Conservation (phyloP, 768 basidiomycete genomes). For the Phaeotremella skinneri region DNA sequence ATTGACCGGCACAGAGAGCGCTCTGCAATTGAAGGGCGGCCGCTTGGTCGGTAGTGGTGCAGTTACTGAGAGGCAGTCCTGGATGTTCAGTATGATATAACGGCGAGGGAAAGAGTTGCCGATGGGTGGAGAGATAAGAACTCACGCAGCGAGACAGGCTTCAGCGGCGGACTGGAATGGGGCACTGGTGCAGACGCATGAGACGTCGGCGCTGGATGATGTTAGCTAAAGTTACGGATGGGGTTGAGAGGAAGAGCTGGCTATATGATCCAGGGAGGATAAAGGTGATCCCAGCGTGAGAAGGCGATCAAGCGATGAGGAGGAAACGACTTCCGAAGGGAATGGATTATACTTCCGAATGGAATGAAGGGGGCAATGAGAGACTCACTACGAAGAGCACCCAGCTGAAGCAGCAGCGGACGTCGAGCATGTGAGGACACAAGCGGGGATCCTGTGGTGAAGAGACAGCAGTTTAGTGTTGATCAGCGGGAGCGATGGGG, state of each 20-base stretch:
- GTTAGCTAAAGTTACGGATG: background rate
- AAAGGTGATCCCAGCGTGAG: background rate
- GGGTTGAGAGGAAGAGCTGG: background rate
- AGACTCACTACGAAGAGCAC: conserved; percentile 38
- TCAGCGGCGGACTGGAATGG: conserved; percentile 40
- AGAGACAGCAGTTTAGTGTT: background rate
- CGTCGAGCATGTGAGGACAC: conserved; percentile 42
- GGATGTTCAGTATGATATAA: background rate
- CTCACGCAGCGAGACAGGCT: conserved; percentile 38
- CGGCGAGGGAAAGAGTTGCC: background rate
- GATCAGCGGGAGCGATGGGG: background rate
- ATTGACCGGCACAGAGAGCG: conserved; percentile 29
- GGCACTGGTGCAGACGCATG: conserved; percentile 43
- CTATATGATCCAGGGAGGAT: background rate
- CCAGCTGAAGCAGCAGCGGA: conserved; percentile 39
- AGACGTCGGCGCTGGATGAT: conserved; percentile 28
- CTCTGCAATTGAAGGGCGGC: conserved; percentile 36
- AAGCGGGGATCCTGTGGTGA: conserved; percentile 25
- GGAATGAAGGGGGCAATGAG: background rate
- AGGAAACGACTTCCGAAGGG: too few relatives aligned
- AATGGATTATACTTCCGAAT: background rate
- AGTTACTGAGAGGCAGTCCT: conserved; percentile 28
- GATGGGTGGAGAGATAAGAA: background rate
- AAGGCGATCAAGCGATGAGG: background rate
- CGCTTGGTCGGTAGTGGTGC: conserved; percentile 39